These are phyloP conservation scores for Torulaspora indica DNA, from an alignment of 805 yeast genomes.

Conservation along the genomic window DNA sequence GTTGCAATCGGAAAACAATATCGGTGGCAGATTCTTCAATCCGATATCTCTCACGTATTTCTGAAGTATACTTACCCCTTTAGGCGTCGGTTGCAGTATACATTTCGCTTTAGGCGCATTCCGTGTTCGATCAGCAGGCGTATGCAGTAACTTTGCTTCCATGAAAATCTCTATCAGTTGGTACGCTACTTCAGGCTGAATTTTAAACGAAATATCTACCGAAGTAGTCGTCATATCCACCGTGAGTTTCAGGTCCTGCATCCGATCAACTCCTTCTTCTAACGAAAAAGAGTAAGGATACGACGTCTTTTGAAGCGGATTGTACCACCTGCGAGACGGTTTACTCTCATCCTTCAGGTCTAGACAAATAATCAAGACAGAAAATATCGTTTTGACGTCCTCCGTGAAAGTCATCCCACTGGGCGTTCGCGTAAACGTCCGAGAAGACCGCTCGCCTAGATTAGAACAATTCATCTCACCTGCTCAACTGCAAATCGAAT, in stretches of 20 bases:
- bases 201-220: slow-evolving; percentile 51
- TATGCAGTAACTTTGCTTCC: slow-evolving; percentile 61
- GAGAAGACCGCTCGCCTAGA: slow-evolving; percentile 42
- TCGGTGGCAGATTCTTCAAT: slow-evolving; percentile 41
- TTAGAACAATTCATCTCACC: slow-evolving; percentile 3
- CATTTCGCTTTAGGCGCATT: slow-evolving; percentile 41
- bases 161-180: slow-evolving; percentile 49
- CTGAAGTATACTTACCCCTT: slow-evolving; percentile 71
- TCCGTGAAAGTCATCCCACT: slow-evolving; percentile 48
- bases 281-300: slow-evolving; percentile 52
- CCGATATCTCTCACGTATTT: slow-evolving; percentile 58
- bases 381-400: slow-evolving; percentile 58
- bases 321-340: slow-evolving; percentile 25
- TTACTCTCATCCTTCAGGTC: slow-evolving; percentile 36
- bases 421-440: slow-evolving; percentile 47
- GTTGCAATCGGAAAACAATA: slow-evolving; percentile 57
- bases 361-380: slow-evolving; percentile 46
- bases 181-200: slow-evolving; percentile 47
- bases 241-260: slow-evolving; percentile 47
- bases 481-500: not conserved
- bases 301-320: slow-evolving; percentile 30
- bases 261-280: slow-evolving; percentile 46
- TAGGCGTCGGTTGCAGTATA: slow-evolving; percentile 79
- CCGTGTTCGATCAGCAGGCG: slow-evolving; percentile 70
- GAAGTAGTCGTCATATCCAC: slow-evolving; percentile 48